Evolutionary conservation across 345 rosid genomes (phyloP), one percentile per base, ranked within the genome.

Genomic region (Ricinus communis): DNA sequence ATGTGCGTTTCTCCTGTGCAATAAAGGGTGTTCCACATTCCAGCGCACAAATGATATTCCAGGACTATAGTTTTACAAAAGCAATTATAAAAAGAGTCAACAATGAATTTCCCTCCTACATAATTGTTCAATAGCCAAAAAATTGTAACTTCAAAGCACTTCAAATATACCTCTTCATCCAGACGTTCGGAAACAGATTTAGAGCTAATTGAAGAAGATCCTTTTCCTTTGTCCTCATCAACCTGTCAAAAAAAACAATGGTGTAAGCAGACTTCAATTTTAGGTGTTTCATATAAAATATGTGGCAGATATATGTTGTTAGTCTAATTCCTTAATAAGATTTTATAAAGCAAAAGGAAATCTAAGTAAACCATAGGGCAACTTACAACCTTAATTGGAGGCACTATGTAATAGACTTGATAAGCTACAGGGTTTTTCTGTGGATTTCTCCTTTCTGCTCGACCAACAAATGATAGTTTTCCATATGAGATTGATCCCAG

Each of bases 401-500:
- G 99, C 78, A 95, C 87, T 62, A 90, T 56, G 77, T 83, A 92
- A 76, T 87, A 82, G 61, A 94, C 83, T 58, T 66, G 86, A 79
- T 90, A 87, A 40, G 85, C 79, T 22, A 82, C 90, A 60, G 93
- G 97, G 71, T 82, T 88, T 83, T 86, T 93, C 66, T 76, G 68
- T 43, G 89, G 93, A 68, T 59, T 85, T 80, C 76, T 87, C 49
- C 82, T 85, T 50, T 47, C 78, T 68, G 73, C 84, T 72, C 79
- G 80, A 65, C 85, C 79, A 72, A 66, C 80, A 84, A 50, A 77
- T 33, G 93, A 88, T 65, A 86, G 76, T 72, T 85, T 92, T 65
- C 96, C 96, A 69, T 87, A 87, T 57, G 97, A 92, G 68, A 95
- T 83, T 62, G 82, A 82, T 67, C 99, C 99, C 52, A 85, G 76